Percentiles rank a stretch among this genome's conserved stretches.
Conservation (phyloP, 192 early-diverging fungal species). For the Linnemannia zychae region DNA sequence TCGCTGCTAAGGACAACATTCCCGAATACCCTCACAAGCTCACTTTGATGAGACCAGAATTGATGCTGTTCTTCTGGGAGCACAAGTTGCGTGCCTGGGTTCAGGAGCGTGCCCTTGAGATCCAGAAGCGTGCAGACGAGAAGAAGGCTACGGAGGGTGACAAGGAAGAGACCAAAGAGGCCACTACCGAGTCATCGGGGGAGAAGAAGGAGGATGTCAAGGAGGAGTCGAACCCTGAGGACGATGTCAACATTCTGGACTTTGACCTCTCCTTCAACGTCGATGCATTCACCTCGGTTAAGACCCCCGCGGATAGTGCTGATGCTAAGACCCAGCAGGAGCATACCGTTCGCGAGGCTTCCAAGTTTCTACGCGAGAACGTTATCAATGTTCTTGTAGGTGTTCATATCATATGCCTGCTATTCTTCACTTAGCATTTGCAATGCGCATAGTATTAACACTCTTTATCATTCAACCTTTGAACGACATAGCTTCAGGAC, state of each 20-base stretch:
- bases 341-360: conserved; percentile 78
- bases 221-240: conserved; percentile 50
- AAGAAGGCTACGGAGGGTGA: conserved; percentile 46
- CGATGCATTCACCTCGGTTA: conserved; percentile 71
- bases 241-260: conserved; percentile 54
- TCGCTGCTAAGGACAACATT: conserved; percentile 66
- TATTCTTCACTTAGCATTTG: neutral
- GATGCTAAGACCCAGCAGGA: conserved; percentile 63
- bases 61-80: conserved; percentile 90
- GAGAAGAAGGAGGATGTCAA: conserved; percentile 28
- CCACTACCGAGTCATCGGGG: conserved; percentile 15
- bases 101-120: conserved; percentile 67
- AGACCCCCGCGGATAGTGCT: conserved; percentile 43
- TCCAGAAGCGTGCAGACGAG: conserved; percentile 54
- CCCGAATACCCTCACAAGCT: conserved; percentile 90
- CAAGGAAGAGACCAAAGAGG: conserved; percentile 27
- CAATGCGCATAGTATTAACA: neutral
- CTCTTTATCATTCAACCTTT: conserved; percentile 17
- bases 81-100: conserved; percentile 74
- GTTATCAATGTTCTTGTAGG: conserved; percentile 73
- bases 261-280: conserved; percentile 69
- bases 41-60: conserved; percentile 87
- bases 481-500: conserved; percentile 63
- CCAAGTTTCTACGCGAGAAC: conserved; percentile 80
- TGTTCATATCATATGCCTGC: conserved; percentile 12